A percentile compares a stretch with the other conserved stretches of the same genome.
Evolutionary conservation across 257 asterid species (phyloP).

Genomic region (Primulina huaijiensis): DNA sequence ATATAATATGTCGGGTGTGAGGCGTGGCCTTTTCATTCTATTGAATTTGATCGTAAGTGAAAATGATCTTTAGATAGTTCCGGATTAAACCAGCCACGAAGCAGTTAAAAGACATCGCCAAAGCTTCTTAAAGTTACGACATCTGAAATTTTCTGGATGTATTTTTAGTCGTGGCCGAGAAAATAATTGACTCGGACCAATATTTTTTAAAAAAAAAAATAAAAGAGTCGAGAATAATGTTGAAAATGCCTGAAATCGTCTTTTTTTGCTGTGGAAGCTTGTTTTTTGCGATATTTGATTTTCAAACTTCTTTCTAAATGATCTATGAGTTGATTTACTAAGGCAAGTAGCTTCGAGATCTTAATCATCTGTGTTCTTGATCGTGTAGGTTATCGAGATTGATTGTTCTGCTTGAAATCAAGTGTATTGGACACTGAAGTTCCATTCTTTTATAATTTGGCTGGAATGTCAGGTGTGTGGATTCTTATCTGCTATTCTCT

Average conservation of each 20-base stretch:
- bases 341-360: not conserved
- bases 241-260: conserved; percentile 10
- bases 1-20: not conserved
- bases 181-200: not conserved
- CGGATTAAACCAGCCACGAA: conserved; percentile 11
- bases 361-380: conserved; percentile 24
- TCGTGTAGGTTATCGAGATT: conserved; percentile 29
- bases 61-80: conserved; percentile 5
- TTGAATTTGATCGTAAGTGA: conserved; percentile 20
- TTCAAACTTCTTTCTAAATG: not conserved
- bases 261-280: not conserved
- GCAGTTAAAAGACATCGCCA: conserved; percentile 21
- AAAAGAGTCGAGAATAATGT: conserved; percentile 2
- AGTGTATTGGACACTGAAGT: conserved; percentile 31
- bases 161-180: conserved; percentile 1
- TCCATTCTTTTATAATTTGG: conserved; percentile 30
- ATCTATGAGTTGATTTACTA: not conserved
- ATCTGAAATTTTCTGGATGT: conserved; percentile 18
- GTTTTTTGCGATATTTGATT: not conserved
- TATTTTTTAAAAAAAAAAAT: not conserved
- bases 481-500: conserved; percentile 17
- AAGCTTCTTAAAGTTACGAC: conserved; percentile 8
- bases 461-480: conserved; percentile 66
- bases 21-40: conserved; percentile 9
- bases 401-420: conserved; percentile 24